These are phyloP conservation scores for Hyphopichia wangnamkhiaoensis DNA, from an alignment of 1,139 yeast genomes.

Conservation along the genomic window DNA sequence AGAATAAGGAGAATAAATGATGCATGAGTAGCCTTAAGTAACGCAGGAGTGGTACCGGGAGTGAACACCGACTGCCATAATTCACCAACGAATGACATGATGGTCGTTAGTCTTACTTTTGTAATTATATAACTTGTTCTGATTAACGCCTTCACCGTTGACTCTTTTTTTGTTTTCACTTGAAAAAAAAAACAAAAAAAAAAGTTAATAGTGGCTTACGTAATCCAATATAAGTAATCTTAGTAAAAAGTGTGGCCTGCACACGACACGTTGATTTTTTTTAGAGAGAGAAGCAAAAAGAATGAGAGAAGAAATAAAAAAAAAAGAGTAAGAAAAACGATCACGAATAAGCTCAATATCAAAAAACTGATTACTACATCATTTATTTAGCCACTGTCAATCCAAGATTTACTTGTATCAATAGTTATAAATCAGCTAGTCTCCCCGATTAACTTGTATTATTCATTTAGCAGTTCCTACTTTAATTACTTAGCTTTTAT, in stretches of 20 bases:
- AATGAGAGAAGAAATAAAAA: too few species aligned
- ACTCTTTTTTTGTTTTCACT: not conserved
- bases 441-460: too few species aligned
- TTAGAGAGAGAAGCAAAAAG: not conserved
- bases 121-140: not conserved
- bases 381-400: too few species aligned
- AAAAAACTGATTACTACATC: not conserved
- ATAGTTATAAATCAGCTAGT: too few species aligned
- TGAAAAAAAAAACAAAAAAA: too few species aligned
- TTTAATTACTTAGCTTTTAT: too few species aligned
- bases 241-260: too few species aligned
- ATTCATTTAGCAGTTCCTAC: too few species aligned
- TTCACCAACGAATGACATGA: constrained; percentile 55
- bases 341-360: too few species aligned
- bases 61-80: constrained; percentile 90
- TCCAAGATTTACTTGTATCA: too few species aligned
- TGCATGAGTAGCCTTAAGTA: constrained; percentile 61
- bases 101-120: too few species aligned
- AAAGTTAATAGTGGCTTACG: not conserved
- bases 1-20: constrained; percentile 33
- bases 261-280: not conserved
- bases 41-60: constrained; percentile 93
- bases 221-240: not conserved
- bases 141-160: not conserved
- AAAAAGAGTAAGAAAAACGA: not conserved